Evolutionary conservation across 352 stramenopile species (phyloP).

Genomic region (Salisapilia sapeloensis): DNA sequence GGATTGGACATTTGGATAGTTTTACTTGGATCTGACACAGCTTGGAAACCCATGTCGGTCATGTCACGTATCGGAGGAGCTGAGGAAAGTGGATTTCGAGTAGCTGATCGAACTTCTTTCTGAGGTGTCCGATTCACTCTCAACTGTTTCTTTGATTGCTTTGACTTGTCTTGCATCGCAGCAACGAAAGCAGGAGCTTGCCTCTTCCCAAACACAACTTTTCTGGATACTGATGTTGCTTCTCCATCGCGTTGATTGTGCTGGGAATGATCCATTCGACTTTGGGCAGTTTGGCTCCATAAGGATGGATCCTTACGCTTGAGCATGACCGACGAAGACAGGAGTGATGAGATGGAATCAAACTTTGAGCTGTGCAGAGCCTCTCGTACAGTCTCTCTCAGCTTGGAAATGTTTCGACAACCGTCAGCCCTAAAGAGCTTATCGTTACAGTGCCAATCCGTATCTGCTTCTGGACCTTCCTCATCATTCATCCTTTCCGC

Average conservation of each 20-base stretch:
- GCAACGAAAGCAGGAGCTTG: slow-evolving; percentile 44
- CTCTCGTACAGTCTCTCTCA: slow-evolving; percentile 67
- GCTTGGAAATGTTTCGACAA: slow-evolving; percentile 65
- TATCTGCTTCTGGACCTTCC: slow-evolving; percentile 5
- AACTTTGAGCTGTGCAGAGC: slow-evolving; percentile 79
- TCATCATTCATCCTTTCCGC: too few relatives aligned
- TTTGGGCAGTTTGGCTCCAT: slow-evolving; percentile 2
- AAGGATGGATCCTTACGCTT: slow-evolving; percentile 23
- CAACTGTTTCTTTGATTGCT: not conserved
- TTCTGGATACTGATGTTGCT: too few relatives aligned
- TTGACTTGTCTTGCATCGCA: slow-evolving; percentile 15
- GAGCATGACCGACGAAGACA: slow-evolving; percentile 61
- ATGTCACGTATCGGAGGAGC: slow-evolving; percentile 58
- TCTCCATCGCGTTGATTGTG: slow-evolving; percentile 5
- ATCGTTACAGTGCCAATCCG: slow-evolving; percentile 56
- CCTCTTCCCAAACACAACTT: slow-evolving; percentile 47
- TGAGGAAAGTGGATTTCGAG: slow-evolving; percentile 6
- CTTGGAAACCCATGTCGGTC: slow-evolving; percentile 47
- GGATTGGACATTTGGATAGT: not conserved
- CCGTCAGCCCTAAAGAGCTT: slow-evolving; percentile 79
- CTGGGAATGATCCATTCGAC: not conserved
- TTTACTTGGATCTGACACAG: slow-evolving; percentile 6
- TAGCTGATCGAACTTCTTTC: not conserved
- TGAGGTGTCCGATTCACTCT: slow-evolving; percentile 1
- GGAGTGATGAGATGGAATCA: slow-evolving; percentile 78